Base-by-base conservation (phyloP, 768 basidiomycete species). In the Tubosaeta sp. region DNA sequence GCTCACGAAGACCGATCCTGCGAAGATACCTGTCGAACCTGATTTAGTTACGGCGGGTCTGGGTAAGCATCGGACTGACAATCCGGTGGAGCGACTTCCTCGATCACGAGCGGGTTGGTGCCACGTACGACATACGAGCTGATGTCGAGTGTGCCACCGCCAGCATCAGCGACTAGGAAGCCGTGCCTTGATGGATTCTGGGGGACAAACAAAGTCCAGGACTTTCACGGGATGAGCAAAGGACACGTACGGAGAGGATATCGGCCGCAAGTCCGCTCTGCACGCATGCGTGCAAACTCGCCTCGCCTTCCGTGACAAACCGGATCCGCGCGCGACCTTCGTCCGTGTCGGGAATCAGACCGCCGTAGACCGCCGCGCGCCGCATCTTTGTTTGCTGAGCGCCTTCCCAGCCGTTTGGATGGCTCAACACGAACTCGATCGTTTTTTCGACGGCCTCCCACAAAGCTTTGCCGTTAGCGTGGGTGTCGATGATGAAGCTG, bases 261-360 rank as follows among this genome's bases (percentile, higher is more conserved):
- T 90, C 87, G 3, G 79, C 82, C 16, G 87, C 87, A 3, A 90
- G 75, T 9, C 87, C 87, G 60, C 82, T 89, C 58, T 87, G 67
- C 4, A 90, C 81, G 65, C 87, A 90, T 0, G 87, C 84, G 63
- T 90, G 87, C 59, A 90, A 69, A 75, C 87, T 89, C 1, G 87
- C 87, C 69, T 90, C 87, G 47, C 87, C 87, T 64, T 90, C 87
- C 3, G 87, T 90, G 46, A 90, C 87, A 56, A 90, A 90, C 32
- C 85, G 73, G 58, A 90, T 87, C 49, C 84, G 73, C 1, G 86
- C 79, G 55, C 81, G 81, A 3, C 86, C 87, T 49, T 80, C 82
- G 56, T 84, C 83, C 1, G 83, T 85, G 64, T 88, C 84, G 2
- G 87, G 81, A 16, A 90, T 83, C 34, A 90, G 65, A n/a, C 78